Evolutionary conservation across 495 filamentous ascomycete genomes (phyloP).

Genomic region (Neurospora terricola): DNA sequence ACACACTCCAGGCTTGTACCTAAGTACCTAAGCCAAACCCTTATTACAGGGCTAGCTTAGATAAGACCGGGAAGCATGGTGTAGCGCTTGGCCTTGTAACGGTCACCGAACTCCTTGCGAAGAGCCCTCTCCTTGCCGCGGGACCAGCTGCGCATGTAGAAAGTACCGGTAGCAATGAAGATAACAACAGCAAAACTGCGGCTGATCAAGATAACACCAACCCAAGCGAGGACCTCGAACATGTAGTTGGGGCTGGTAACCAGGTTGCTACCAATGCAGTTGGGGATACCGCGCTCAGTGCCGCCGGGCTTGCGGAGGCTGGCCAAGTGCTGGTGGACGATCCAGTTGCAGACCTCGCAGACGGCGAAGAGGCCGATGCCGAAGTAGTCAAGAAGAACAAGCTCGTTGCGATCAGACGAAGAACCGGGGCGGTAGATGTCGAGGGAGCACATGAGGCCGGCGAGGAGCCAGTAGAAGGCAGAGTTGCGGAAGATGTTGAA

Average conservation of each 20-base stretch:
- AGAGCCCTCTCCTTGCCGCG: slow-evolving; percentile 86
- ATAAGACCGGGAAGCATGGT: slow-evolving; percentile 64
- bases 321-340: slow-evolving; percentile 66
- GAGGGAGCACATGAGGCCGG: slow-evolving; percentile 73
- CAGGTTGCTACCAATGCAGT: slow-evolving; percentile 69
- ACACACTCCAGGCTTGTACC: not conserved
- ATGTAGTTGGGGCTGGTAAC: slow-evolving; percentile 98
- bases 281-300: slow-evolving; percentile 78
- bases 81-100: slow-evolving; percentile 81
- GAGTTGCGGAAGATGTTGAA: slow-evolving; percentile 85
- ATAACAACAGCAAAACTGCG: slow-evolving; percentile 64
- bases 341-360: slow-evolving; percentile 70
- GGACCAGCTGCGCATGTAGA: slow-evolving; percentile 80
- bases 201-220: slow-evolving; percentile 64
- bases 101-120: slow-evolving; percentile 77
- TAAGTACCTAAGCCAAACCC: not conserved
- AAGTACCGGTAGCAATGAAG: slow-evolving; percentile 56
- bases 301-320: slow-evolving; percentile 67
- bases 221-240: slow-evolving; percentile 83
- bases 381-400: slow-evolving; percentile 42
- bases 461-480: slow-evolving; percentile 79
- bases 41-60: slow-evolving; percentile 9
- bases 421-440: slow-evolving; percentile 73
- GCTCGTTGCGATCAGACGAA: slow-evolving; percentile 36
- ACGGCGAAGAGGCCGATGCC: slow-evolving; percentile 62